A percentile compares a stretch with the other conserved stretches of the same genome.
phyloP scores from a whole-genome alignment of 768 basidiomycete species.

The Pisolithus marmoratus region DNA sequence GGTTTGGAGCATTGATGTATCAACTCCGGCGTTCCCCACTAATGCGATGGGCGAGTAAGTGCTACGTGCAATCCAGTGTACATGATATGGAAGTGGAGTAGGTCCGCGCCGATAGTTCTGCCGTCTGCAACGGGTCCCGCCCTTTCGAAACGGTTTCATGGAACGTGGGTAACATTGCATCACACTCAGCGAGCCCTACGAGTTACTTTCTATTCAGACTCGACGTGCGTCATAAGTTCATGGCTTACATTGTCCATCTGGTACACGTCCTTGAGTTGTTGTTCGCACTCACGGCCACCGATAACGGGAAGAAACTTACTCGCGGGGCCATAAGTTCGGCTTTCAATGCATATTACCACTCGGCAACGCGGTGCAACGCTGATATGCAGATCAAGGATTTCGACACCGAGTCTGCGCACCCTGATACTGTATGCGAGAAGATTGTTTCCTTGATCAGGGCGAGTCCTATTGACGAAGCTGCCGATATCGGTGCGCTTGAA shows the following conservation, averaged over 20 bases:
- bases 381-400: not conserved
- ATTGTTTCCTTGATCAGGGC: not conserved
- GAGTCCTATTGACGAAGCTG: not conserved
- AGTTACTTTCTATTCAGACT: not conserved
- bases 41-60: no score
- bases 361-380: not conserved
- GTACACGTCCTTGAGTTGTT: conserved; percentile 17
- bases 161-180: not conserved
- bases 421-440: not conserved
- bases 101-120: not conserved
- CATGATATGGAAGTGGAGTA: no score
- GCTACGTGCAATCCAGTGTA: no score
- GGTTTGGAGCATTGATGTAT: not conserved
- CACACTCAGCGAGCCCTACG: not conserved
- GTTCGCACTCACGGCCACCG: conserved; percentile 2
- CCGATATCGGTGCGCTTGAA: no score
- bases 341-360: not conserved
- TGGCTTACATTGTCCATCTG: conserved; percentile 22
- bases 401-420: no score
- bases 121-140: not conserved
- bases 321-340: not conserved
- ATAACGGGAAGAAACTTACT: not conserved
- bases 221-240: conserved; percentile 8
- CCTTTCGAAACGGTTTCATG: not conserved
- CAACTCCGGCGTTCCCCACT: no score